A percentile compares a stretch with the other conserved stretches of the same genome.
Conservation (phyloP, 2,329 filamentous ascomycete genomes). For the Xylariaceae sp. region DNA sequence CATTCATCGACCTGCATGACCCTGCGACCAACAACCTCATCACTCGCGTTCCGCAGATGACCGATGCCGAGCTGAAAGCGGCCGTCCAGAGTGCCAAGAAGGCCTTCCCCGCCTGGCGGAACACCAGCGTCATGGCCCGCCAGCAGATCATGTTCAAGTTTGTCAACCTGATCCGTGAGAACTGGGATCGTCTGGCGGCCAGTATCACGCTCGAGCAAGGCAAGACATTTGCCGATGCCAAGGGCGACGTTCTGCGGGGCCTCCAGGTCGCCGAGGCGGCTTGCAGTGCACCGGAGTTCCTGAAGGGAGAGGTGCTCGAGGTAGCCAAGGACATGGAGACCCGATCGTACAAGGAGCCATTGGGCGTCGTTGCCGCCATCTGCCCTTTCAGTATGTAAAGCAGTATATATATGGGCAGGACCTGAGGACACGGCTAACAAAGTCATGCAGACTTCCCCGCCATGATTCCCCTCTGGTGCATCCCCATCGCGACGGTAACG, state of each 20-base stretch:
- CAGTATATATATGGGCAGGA: background rate
- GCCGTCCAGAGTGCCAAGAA: conserved; percentile 70
- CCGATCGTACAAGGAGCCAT: conserved; percentile 71
- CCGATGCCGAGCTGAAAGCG: conserved; percentile 68
- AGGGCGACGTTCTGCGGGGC: conserved; percentile 74
- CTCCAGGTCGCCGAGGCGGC: conserved; percentile 82
- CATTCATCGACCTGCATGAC: conserved; percentile 76
- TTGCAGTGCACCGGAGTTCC: conserved; percentile 71
- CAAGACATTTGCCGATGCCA: conserved; percentile 80
- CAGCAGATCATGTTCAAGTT: conserved; percentile 89
- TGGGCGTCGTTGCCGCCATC: conserved; percentile 77
- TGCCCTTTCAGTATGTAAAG: conserved; percentile 71
- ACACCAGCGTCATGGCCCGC: conserved; percentile 64
- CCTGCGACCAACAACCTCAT: conserved; percentile 82
- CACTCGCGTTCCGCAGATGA: conserved; percentile 77
- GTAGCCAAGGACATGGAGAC: conserved; percentile 90
- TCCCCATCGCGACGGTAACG: conserved; percentile 76
- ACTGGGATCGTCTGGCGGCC: conserved; percentile 79
- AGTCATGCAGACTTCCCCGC: conserved; percentile 68
- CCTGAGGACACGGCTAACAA: conserved; percentile 3
- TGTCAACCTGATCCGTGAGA: conserved; percentile 70
- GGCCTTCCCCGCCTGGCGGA: conserved; percentile 69
- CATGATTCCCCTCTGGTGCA: conserved; percentile 91
- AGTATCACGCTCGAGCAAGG: conserved; percentile 85
- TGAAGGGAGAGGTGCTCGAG: conserved; percentile 79